Conservation (phyloP, 352 stramenopile species). For the Globisporangium iwayamae region DNA sequence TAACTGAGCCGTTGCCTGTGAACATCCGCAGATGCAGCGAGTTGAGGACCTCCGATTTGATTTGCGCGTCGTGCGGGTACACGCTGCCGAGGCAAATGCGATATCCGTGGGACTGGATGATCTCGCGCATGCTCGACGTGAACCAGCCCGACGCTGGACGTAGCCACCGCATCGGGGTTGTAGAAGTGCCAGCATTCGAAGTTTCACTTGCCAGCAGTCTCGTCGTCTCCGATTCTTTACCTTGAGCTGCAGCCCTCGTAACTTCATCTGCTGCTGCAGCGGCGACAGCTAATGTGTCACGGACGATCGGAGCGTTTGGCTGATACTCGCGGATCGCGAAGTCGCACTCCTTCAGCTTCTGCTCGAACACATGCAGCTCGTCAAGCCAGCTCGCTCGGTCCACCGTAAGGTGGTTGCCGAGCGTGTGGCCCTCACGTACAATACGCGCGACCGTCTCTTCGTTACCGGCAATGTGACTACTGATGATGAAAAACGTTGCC, state of each 20-base stretch:
- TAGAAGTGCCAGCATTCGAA: conserved; percentile 1
- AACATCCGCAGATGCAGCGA: conserved; percentile 47
- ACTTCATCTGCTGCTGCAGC: conserved; percentile 3
- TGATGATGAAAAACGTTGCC: conserved; percentile 88
- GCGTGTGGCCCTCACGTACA: conserved; percentile 66
- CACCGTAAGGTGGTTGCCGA: conserved; percentile 82
- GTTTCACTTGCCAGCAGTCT: conserved; percentile 16
- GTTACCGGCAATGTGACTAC: conserved; percentile 52
- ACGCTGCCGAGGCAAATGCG: conserved; percentile 83
- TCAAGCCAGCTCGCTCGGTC: conserved; percentile 79
- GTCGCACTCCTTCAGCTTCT: conserved; percentile 79
- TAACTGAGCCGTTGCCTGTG: conserved; percentile 66
- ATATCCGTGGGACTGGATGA: conserved; percentile 73
- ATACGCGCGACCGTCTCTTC: conserved; percentile 74
- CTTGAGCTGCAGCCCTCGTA: conserved; percentile 13
- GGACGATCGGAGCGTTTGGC: background rate
- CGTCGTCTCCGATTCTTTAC: conserved; percentile 14
- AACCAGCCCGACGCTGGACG: conserved; percentile 85
- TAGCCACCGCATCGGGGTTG: conserved; percentile 50
- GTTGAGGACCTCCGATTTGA: conserved; percentile 67
- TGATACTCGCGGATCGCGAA: conserved; percentile 52
- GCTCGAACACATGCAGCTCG: conserved; percentile 76
- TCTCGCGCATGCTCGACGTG: conserved; percentile 72
- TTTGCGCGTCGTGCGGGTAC: conserved; percentile 85
- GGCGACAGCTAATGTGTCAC: background rate